Base-by-base conservation (phyloP, 2,329 filamentous ascomycete genomes). In the Ploettnerulaceae sp. region DNA sequence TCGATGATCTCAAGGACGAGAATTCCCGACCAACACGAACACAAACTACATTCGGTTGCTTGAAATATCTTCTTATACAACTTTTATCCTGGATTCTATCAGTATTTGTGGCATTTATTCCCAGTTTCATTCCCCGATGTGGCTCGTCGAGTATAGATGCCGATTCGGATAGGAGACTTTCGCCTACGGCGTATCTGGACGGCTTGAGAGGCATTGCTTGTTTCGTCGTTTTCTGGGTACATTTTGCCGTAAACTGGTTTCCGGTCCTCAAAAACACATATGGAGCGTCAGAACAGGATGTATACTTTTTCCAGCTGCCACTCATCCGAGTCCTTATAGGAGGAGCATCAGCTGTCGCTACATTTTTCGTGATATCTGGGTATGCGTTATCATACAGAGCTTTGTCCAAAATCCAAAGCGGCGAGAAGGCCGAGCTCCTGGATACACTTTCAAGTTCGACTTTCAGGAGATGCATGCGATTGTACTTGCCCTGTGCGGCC, bases 361-460 rank as follows among this genome's bases (percentile, higher is more conserved):
- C 73, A 33, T 74, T 74, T 59, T 74, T 73, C 57, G 65, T 73
- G 49, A 69, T 74, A 18, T 73, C 70, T 1, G 71, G 71, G 15
- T 73, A 71, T 51, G 70, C 66, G 1, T 62, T 74, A 21, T 66
- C 67, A 3, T 63, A 66, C 51, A 68, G 69, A 47, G 66, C 70
- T 1, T 54, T 73, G n/a, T 58, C 61, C 24, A 57, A 62, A 7
- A 60, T 69, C 1, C 68, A 66, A 29, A 55, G 59, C 5, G 58
- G 63, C 25, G 56, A 68, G 24, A 52, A 57, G 28, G 61, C 61
- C 11, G 59, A 58, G 7, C 65, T 66, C 45, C 64, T 64, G 38
- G 54, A 60, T 1, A 62, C 64, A 1, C 60, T 74, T 2, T 63
- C 67, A 0, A 71, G 68, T 11, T 68, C 69, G 5, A 62, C 67